These are phyloP conservation scores for Teunomyces atbi DNA, from an alignment of 805 yeast genomes.

Conservation along the genomic window DNA sequence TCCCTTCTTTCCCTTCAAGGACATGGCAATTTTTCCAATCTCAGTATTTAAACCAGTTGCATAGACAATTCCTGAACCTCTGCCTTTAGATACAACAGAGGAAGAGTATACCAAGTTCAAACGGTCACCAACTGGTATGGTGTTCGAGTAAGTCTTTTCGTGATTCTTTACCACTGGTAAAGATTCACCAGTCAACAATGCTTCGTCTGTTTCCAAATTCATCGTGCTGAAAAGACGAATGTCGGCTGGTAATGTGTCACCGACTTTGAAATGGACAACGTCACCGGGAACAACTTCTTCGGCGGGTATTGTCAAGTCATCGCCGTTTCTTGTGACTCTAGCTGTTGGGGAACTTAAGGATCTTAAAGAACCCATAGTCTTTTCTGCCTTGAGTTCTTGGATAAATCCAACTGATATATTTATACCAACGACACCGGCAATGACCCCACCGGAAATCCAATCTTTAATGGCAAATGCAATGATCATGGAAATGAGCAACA, in stretches of 20 bases:
- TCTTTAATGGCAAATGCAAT: conserved; percentile 72
- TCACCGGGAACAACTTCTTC: conserved; percentile 75
- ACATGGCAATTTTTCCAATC: conserved; percentile 70
- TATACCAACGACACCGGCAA: conserved; percentile 61
- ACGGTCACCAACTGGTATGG: conserved; percentile 69
- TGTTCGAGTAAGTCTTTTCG: conserved; percentile 34
- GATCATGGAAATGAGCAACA: conserved; percentile 63
- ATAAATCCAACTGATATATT: conserved; percentile 66
- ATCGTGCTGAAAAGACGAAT: conserved; percentile 54
- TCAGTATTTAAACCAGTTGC: conserved; percentile 71
- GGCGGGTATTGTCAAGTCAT: conserved; percentile 55
- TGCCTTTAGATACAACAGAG: conserved; percentile 68
- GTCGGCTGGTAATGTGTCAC: conserved; percentile 79
- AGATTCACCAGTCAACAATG: conserved; percentile 65
- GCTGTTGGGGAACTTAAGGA: conserved; percentile 72
- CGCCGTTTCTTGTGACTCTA: conserved; percentile 60
- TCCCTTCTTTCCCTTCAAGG: conserved; percentile 45
- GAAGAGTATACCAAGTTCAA: conserved; percentile 70
- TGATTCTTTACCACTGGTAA: conserved; percentile 60
- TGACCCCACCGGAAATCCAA: conserved; percentile 83
- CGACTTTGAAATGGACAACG: conserved; percentile 58
- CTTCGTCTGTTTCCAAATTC: conserved; percentile 72
- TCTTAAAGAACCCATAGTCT: conserved; percentile 73
- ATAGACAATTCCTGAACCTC: conserved; percentile 67
- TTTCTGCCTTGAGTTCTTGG: conserved; percentile 73